Base-by-base conservation (phyloP, 2,329 filamentous ascomycete genomes). In the Claviceps sp. region DNA sequence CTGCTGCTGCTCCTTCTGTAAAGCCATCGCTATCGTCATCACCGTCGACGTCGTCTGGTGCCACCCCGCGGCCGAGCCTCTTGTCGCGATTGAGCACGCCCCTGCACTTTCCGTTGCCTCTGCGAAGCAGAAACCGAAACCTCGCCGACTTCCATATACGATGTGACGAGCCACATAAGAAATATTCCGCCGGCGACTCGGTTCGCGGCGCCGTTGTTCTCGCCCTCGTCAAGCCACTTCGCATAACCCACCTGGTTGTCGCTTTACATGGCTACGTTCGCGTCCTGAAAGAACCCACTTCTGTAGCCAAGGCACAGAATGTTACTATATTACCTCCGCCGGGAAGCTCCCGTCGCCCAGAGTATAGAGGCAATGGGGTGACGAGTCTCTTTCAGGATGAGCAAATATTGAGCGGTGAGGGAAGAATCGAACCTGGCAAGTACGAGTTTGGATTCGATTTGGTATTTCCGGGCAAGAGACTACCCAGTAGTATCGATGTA, bases 401-500 rank as follows among this genome's bases (percentile, higher is more conserved):
- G 69, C 77, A 84, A 63, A 84, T 88, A 14, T 70, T 93, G 38
- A 89, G 86, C 62, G 87, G 86, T 22, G 85, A 90, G 60, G 87
- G 87, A 14, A 78, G 83, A 60, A 70, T 93, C 38, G 82, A 85
- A 49, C 77, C 85, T 47, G 85, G 85, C 41, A 78, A 79, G 58
- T 91, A 89, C 63, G 82, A 89, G 65, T 93, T 93, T 66, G 82
- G 85, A 54, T 89, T 88, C 59, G 81, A 87, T 60, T 69, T 88
- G 56, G 72, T 83, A 52, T 87, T 89, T 58, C 84, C 85, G 2
- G 72, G 77, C 48, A 78, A 81, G 59, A 78, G 77, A 5, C 69
- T 93, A 54, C 87, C 87, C n/a, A 95, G 88, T 68, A 96, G 91
- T 66, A 91, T 98, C 63, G 90, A 95, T 70, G 91, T 96, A 77